Percentiles rank a stretch among this genome's conserved stretches.
Conservation (phyloP, 345 rosid genomes). For the Eucalyptus marginata region DNA sequence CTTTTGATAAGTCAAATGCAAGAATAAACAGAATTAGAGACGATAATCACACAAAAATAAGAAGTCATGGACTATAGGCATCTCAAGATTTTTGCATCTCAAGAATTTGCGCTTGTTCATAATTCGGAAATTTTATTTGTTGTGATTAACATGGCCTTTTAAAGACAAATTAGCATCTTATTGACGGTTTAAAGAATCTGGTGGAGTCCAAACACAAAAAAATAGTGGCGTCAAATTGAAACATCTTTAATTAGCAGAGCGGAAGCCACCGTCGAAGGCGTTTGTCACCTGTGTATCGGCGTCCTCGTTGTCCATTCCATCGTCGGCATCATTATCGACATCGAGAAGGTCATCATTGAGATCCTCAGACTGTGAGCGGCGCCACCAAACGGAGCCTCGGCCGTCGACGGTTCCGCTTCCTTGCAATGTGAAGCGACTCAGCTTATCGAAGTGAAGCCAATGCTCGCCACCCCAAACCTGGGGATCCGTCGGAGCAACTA, state of each 20-base stretch:
- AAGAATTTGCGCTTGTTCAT: not conserved
- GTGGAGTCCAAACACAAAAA: not conserved
- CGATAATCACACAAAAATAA: not conserved
- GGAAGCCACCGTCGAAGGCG: not conserved
- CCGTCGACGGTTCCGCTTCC: conserved; percentile 26
- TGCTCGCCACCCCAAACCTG: conserved; percentile 8
- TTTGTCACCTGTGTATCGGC: not conserved
- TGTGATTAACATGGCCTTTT: not conserved
- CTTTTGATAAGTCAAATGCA: not conserved
- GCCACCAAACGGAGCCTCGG: conserved; percentile 28
- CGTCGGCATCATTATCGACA: not conserved
- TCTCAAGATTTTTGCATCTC: not conserved
- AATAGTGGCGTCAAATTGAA: not conserved
- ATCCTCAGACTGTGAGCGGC: conserved; percentile 11
- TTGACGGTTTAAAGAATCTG: too few species aligned
- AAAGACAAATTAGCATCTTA: too few species aligned
- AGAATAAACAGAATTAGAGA: not conserved
- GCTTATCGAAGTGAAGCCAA: conserved; percentile 16
- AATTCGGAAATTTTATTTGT: too few species aligned
- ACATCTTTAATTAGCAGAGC: not conserved
- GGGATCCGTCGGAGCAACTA: conserved; percentile 21
- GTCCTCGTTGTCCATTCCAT: not conserved
- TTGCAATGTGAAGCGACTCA: conserved; percentile 6
- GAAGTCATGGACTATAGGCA: not conserved
- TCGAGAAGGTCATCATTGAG: not conserved